A percentile compares a stretch with the other conserved stretches of the same genome.
Conservation (phyloP, 768 basidiomycete species). For the Macrolepiota albuminosa region DNA sequence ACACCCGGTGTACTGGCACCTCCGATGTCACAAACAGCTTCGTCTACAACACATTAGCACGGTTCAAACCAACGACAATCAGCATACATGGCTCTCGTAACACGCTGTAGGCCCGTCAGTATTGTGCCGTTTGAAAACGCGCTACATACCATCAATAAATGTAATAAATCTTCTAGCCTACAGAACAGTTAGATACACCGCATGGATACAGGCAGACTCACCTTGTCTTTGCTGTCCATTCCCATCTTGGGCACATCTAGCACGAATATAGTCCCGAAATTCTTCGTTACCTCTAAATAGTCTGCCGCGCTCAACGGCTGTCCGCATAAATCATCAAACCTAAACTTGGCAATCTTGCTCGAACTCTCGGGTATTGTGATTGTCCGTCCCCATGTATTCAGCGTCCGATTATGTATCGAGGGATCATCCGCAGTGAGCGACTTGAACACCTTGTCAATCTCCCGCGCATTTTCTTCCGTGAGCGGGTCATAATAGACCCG, state of each 20-base stretch:
- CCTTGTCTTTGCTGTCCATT: slow-evolving; percentile 81
- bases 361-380: slow-evolving; percentile 78
- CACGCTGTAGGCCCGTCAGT: slow-evolving; percentile 48
- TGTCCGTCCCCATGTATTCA: slow-evolving; percentile 90
- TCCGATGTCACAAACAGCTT: slow-evolving; percentile 91
- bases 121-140: neutral
- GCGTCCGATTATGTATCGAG: slow-evolving; percentile 52
- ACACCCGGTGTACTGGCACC: slow-evolving; percentile 86
- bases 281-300: slow-evolving; percentile 89
- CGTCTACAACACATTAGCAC: slow-evolving; percentile 42
- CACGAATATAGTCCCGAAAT: slow-evolving; percentile 85
- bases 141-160: slow-evolving; percentile 80
- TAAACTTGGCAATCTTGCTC: slow-evolving; percentile 76
- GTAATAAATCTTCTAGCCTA: slow-evolving; percentile 95
- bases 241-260: slow-evolving; percentile 87
- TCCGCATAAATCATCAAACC: slow-evolving; percentile 83
- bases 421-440: slow-evolving; percentile 60
- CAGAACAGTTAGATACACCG: neutral
- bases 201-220: slow-evolving; percentile 21
- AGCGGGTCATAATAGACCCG: slow-evolving; percentile 91
- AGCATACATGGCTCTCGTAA: slow-evolving; percentile 79
- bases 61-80: neutral
- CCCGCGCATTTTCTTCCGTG: slow-evolving; percentile 53
- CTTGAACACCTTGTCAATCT: slow-evolving; percentile 81
- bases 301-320: slow-evolving; percentile 91